Evolutionary conservation across 2,329 filamentous ascomycete species (phyloP), one percentile per base, ranked within the genome.

Genomic region (Fusarium sp.): DNA sequence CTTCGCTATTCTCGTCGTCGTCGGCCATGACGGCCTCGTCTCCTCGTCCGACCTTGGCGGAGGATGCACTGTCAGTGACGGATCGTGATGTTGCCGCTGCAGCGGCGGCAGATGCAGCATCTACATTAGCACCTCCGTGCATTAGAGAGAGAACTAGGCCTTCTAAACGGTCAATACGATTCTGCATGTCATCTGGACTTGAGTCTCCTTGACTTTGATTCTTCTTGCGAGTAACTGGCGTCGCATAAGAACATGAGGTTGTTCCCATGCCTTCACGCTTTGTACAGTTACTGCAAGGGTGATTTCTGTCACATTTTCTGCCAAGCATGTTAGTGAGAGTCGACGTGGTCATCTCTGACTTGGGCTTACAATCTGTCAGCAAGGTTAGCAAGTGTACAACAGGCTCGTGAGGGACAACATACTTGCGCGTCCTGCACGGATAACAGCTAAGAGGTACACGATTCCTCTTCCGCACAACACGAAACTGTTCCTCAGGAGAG

Each of bases 111-210:
- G 80, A 77, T 10, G 81, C 76, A 8, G 80, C 70, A 51, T 87
- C 84, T 58, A 85, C 76, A 58, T 82, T 83, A 69, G 86, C 82
- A 62, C 93, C 93, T 78, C 92, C 94, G 76, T 95, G 95, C 95
- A 98, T 97, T 77, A 98, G 81, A 27, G 93, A 96, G 70, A 98
- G 82, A 66, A 98, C 95, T 78, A 98, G 83, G 73, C 92, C 91
- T 85, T 98, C 95, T 71, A 98, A 85, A 74, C 95, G 89, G 83
- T 98, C 94, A 82, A 98, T 98, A 78, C 96, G 91, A 77, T 96
- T 97, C 83, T 98, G 95, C 95, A 98, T 97, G 80, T 97, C 95
- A 85, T 97, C 94, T 54, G 95, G 93, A 73, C 80, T 89, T 59
- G 85, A 81, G 73, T 85, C 80, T 65, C 79, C 86, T 84, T 81